Conservation (phyloP, 2,329 filamentous ascomycete species). For the Beauveria varroae region DNA sequence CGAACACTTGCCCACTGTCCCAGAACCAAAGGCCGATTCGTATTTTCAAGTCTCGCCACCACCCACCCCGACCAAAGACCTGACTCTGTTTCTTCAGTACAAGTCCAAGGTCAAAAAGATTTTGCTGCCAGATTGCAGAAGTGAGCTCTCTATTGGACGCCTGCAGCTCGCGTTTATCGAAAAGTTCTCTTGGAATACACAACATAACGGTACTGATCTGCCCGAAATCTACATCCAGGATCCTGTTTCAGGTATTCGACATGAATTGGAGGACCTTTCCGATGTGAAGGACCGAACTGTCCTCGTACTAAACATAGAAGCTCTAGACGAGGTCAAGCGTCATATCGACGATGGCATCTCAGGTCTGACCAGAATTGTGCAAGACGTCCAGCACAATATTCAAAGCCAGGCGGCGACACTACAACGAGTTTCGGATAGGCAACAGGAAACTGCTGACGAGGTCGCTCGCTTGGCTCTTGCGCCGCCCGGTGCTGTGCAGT, state of each 20-base stretch:
- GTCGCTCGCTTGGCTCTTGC: constrained; percentile 55
- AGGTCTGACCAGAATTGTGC: constrained; percentile 72
- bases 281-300: constrained; percentile 95
- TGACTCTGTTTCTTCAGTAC: constrained; percentile 93
- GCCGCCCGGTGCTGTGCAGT: constrained; percentile 34
- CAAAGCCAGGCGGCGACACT: constrained; percentile 77
- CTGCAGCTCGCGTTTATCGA: constrained; percentile 96
- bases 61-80: constrained; percentile 63
- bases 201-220: constrained; percentile 83
- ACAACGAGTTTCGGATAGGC: constrained; percentile 80
- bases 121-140: constrained; percentile 74
- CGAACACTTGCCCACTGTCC: constrained; percentile 17
- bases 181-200: constrained; percentile 98
- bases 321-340: constrained; percentile 89
- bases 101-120: constrained; percentile 97
- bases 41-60: constrained; percentile 59
- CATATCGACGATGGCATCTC: constrained; percentile 91
- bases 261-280: constrained; percentile 86
- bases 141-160: constrained; percentile 77
- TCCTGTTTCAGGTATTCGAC: constrained; percentile 87
- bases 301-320: constrained; percentile 88
- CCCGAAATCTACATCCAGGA: constrained; percentile 99
- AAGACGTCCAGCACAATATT: constrained; percentile 75
- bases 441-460: constrained; percentile 83
- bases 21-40: constrained; percentile 40